These are phyloP conservation scores for Penstemon eatonii DNA, from an alignment of 257 asterid genomes.

Conservation along the genomic window DNA sequence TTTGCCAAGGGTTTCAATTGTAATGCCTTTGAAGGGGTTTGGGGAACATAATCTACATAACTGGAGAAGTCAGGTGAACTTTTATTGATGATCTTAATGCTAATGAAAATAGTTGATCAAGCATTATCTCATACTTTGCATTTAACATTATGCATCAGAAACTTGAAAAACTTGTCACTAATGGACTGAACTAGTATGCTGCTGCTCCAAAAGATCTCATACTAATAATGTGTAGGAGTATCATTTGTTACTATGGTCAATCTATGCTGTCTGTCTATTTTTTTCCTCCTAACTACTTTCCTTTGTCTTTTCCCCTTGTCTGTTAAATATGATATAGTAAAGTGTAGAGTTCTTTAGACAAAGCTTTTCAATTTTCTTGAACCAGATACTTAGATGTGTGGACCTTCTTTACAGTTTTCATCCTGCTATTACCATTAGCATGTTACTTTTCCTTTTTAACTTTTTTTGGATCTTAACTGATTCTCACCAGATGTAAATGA, in stretches of 20 bases:
- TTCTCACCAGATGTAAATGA: too few species aligned
- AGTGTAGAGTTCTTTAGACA: not conserved
- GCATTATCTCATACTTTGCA: slow-evolving; percentile 20
- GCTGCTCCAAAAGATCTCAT: slow-evolving; percentile 11
- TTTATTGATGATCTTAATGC: slow-evolving; percentile 24
- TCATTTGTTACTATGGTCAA: slow-evolving; percentile 2
- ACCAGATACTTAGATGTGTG: slow-evolving; percentile 16
- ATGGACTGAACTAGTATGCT: not conserved
- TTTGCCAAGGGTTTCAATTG: slow-evolving; percentile 89
- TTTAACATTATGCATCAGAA: slow-evolving; percentile 7
- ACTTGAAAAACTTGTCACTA: slow-evolving; percentile 4
- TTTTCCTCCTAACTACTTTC: not conserved
- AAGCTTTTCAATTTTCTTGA: not conserved
- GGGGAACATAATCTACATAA: slow-evolving; percentile 98
- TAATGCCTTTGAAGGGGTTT: slow-evolving; percentile 97
- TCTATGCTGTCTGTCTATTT: slow-evolving; percentile 13
- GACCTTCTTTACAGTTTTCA: slow-evolving; percentile 13
- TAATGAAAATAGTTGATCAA: slow-evolving; percentile 17
- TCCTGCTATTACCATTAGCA: slow-evolving; percentile 13
- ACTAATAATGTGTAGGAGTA: slow-evolving; percentile 15
- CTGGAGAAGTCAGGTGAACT: slow-evolving; percentile 93
- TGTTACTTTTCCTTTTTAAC: slow-evolving; percentile 1
- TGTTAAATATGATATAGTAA: slow-evolving; percentile 18
- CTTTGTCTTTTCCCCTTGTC: slow-evolving; percentile 19
- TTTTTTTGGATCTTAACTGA: slow-evolving; percentile 8